Conservation (phyloP, 2,329 filamentous ascomycete genomes). For the Dothistroma septosporum region DNA sequence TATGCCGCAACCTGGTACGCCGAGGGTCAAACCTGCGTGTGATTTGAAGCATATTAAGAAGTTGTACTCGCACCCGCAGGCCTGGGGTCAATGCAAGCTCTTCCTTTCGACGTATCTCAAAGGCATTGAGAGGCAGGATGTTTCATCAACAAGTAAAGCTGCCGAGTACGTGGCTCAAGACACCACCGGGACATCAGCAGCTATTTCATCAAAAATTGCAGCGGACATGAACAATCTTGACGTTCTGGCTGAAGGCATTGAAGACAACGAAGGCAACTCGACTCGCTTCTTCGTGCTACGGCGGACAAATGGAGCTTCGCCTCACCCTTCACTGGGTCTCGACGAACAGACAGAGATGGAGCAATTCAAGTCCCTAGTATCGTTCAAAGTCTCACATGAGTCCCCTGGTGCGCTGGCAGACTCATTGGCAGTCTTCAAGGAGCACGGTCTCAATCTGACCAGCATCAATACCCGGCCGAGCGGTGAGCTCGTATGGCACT, state of each 20-base stretch:
- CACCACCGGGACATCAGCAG: slow-evolving; percentile 56
- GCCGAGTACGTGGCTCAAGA: slow-evolving; percentile 68
- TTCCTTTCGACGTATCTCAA: slow-evolving; percentile 70
- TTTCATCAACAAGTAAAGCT: slow-evolving; percentile 78
- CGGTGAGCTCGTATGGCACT: slow-evolving; percentile 72
- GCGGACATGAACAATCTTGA: slow-evolving; percentile 64
- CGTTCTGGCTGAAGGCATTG: slow-evolving; percentile 64
- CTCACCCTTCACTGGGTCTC: slow-evolving; percentile 50
- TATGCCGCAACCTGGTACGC: slow-evolving; percentile 45
- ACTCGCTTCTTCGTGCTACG: slow-evolving; percentile 71
- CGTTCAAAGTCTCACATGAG: slow-evolving; percentile 68
- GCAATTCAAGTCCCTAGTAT: slow-evolving; percentile 67
- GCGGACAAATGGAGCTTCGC: slow-evolving; percentile 9
- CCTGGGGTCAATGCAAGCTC: slow-evolving; percentile 80
- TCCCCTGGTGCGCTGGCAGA: slow-evolving; percentile 78
- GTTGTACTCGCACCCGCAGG: slow-evolving; percentile 91
- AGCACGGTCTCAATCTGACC: slow-evolving; percentile 72
- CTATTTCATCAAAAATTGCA: slow-evolving; percentile 73
- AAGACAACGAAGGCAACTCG: slow-evolving; percentile 71
- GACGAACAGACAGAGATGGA: slow-evolving; percentile 10
- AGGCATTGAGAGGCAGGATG: slow-evolving; percentile 74
- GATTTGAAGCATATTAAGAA: slow-evolving; percentile 62
- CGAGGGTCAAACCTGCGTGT: slow-evolving; percentile 44
- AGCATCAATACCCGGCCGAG: slow-evolving; percentile 86
- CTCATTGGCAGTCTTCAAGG: slow-evolving; percentile 73